These are phyloP conservation scores for Penicillium sp. DNA, from an alignment of 2,329 filamentous ascomycete genomes.

Conservation along the genomic window DNA sequence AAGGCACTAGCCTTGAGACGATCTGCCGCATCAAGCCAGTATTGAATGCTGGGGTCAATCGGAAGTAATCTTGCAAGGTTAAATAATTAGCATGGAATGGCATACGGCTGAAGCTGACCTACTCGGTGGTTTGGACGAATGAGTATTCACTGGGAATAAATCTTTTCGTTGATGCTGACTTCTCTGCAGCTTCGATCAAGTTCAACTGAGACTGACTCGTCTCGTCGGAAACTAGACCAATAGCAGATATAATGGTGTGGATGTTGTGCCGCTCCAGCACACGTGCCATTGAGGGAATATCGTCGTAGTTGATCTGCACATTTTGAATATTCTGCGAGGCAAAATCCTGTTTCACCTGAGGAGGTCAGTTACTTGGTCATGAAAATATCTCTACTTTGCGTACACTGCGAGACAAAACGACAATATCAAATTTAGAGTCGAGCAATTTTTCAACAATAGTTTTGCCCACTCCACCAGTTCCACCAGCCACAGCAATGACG, in stretches of 20 bases:
- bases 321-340: conserved; percentile 9
- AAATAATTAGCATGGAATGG: conserved; percentile 1
- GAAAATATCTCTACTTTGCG: conserved; percentile 3
- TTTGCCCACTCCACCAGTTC: conserved; percentile 40
- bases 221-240: conserved; percentile 27
- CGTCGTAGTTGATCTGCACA: conserved; percentile 29
- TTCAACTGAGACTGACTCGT: conserved; percentile 33
- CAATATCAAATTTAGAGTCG: conserved; percentile 30
- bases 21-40: conserved; percentile 23
- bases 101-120: conserved; percentile 5
- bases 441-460: conserved; percentile 41
- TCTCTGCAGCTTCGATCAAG: conserved; percentile 39
- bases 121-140: conserved; percentile 29
- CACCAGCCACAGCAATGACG: conserved; percentile 42
- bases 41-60: conserved; percentile 26
- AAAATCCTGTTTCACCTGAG: conserved; percentile 2
- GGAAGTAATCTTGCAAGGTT: conserved; percentile 17
- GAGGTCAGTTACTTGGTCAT: background rate
- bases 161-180: conserved; percentile 31
- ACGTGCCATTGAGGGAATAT: conserved; percentile 22
- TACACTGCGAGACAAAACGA: conserved; percentile 39
- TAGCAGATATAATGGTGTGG: conserved; percentile 40
- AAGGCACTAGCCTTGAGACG: conserved; percentile 29
- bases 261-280: conserved; percentile 34
- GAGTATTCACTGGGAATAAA: conserved; percentile 41